Evolutionary conservation across 441 rosid genomes (phyloP).

Genomic region (Erodium moschatum): DNA sequence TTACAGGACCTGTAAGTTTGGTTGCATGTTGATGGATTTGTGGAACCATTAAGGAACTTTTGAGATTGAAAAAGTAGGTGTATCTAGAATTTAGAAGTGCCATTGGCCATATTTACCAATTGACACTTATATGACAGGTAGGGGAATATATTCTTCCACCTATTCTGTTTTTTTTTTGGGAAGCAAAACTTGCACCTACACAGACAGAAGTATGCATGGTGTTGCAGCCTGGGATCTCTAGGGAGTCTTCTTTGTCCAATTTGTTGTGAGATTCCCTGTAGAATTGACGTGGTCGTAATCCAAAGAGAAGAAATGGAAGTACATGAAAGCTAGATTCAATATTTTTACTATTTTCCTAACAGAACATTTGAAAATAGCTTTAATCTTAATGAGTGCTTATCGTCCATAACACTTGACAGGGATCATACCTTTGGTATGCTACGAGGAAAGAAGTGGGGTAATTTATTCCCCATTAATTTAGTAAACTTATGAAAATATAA

Average conservation of each 20-base stretch:
- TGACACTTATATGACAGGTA: neutral
- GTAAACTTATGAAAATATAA: too few species aligned
- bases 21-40: neutral
- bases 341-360: neutral
- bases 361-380: neutral
- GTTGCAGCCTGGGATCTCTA: neutral
- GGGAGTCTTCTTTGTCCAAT: neutral
- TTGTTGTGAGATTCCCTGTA: neutral
- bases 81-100: neutral
- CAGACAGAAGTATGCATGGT: neutral
- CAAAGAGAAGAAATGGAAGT: neutral
- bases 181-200: neutral
- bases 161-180: neutral
- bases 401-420: neutral
- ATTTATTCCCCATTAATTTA: too few species aligned
- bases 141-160: neutral
- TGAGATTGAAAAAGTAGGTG: neutral
- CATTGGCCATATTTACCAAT: neutral
- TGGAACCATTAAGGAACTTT: neutral
- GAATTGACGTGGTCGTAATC: neutral
- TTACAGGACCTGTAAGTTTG: neutral
- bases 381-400: neutral
- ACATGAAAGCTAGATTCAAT: neutral
- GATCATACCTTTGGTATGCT: too few species aligned
- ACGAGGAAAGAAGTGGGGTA: too few species aligned